These are phyloP conservation scores for Chytriomyces hyalinus DNA, from an alignment of 192 early-diverging fungal species.

Conservation along the genomic window DNA sequence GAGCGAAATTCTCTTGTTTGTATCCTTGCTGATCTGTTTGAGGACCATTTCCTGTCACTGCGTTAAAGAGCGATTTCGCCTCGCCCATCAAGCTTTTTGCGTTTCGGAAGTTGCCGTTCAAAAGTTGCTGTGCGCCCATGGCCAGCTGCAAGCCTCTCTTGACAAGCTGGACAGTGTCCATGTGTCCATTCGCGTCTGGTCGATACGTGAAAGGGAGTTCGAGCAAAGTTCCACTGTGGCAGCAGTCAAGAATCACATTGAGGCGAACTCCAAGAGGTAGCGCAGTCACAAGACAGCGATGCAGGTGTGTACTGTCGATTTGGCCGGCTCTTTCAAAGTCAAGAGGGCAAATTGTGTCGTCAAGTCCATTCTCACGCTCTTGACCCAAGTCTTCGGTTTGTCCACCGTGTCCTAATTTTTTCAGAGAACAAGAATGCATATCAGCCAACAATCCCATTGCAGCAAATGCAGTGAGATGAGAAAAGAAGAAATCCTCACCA, in stretches of 20 bases:
- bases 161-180: background rate
- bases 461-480: background rate
- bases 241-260: conserved; percentile 74
- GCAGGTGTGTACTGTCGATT: conserved; percentile 72
- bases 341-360: conserved; percentile 72
- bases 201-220: conserved; percentile 36
- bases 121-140: background rate
- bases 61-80: background rate
- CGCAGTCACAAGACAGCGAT: conserved; percentile 62
- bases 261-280: conserved; percentile 74
- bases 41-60: background rate
- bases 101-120: conserved; percentile 12
- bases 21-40: background rate
- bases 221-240: conserved; percentile 56
- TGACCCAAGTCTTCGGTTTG: conserved; percentile 51
- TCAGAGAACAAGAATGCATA: too few relatives aligned
- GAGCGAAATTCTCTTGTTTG: conserved; percentile 15
- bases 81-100: conserved; percentile 2
- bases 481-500: conserved; percentile 1
- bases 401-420: conserved; percentile 64
- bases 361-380: conserved; percentile 40
- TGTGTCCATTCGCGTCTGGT: conserved; percentile 29
- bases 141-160: background rate
- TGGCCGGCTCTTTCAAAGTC: conserved; percentile 74
- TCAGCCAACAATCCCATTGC: too few relatives aligned